Evolutionary conservation across 2,329 filamentous ascomycete genomes (phyloP).

Genomic region (Juglanconis juglandina): DNA sequence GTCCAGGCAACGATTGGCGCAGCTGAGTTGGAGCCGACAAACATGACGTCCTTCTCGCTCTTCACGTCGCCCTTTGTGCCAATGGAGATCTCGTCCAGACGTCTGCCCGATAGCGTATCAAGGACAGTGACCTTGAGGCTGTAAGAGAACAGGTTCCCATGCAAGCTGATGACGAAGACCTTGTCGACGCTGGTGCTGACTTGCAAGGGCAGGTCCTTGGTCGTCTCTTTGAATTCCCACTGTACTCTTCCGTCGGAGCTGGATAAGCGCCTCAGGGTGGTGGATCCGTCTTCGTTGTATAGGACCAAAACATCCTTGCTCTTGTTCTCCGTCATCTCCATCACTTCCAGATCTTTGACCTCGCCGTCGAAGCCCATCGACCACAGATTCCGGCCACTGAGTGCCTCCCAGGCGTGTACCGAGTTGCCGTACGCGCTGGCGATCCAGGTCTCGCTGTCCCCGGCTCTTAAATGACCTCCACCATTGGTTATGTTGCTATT

Average conservation of each 20-base stretch:
- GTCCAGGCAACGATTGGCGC: constrained; percentile 75
- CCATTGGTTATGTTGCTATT: constrained; percentile 46
- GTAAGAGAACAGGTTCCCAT: constrained; percentile 65
- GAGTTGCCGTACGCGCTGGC: constrained; percentile 67
- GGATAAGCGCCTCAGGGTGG: constrained; percentile 67
- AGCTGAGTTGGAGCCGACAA: constrained; percentile 73
- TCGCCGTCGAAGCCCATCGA: constrained; percentile 56
- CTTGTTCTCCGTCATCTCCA: constrained; percentile 62
- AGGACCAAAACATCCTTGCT: constrained; percentile 71
- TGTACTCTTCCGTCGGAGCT: constrained; percentile 68
- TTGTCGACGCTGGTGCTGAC: constrained; percentile 65
- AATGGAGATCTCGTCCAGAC: constrained; percentile 67
- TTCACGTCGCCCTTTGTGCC: constrained; percentile 72
- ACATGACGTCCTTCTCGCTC: constrained; percentile 61
- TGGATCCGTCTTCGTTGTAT: constrained; percentile 54
- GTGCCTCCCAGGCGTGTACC: constrained; percentile 78
- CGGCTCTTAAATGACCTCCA: constrained; percentile 61
- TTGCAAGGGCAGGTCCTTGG: constrained; percentile 70
- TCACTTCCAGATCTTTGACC: constrained; percentile 70
- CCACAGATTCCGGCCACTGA: constrained; percentile 78
- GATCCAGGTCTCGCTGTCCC: constrained; percentile 74
- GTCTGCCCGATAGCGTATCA: constrained; percentile 69
- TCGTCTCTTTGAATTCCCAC: constrained; percentile 73
- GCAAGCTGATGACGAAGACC: constrained; percentile 75
- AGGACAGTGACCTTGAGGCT: constrained; percentile 73